These are phyloP conservation scores for Plicaturopsis crispa DNA, from an alignment of 768 basidiomycete genomes.

Conservation along the genomic window DNA sequence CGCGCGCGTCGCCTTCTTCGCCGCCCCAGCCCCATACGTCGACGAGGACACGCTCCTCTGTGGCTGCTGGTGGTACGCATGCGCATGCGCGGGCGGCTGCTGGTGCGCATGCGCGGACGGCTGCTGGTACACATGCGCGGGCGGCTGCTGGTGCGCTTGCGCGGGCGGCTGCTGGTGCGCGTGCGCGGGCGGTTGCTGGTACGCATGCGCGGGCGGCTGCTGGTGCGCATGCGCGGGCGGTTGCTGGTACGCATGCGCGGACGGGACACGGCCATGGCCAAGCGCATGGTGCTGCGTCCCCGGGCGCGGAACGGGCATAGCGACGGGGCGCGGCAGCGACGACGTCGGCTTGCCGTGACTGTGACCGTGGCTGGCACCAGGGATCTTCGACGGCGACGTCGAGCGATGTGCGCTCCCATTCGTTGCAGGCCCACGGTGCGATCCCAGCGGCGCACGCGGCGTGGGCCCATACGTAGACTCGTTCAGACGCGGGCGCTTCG, in stretches of 20 bases:
- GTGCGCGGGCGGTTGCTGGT: conserved; percentile 5
- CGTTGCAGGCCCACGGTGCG: conserved; percentile 29
- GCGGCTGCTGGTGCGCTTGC: conserved; percentile 11
- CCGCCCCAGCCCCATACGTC: conserved; percentile 19
- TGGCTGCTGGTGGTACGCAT: conserved; percentile 13
- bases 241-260: conserved; percentile 18
- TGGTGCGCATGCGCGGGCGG: conserved; percentile 19
- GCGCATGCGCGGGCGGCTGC: conserved; percentile 15
- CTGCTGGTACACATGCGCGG: conserved; percentile 11
- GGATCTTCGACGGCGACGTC: conserved; percentile 44
- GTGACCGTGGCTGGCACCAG: conserved; percentile 25
- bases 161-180: conserved; percentile 5
- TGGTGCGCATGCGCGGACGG: conserved; percentile 18
- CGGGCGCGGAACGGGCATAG: conserved; percentile 43
- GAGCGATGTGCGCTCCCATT: conserved; percentile 20
- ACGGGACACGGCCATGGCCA: conserved; percentile 47
- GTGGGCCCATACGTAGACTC: conserved; percentile 25
- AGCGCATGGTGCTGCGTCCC: conserved; percentile 46
- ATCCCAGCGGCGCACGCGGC: conserved; percentile 36
- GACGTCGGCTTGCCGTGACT: conserved; percentile 18
- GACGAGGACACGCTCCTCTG: conserved; percentile 9
- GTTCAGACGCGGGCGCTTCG: conserved; percentile 54
- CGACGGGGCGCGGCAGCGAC: conserved; percentile 31
- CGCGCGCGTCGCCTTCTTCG: conserved; percentile 44
- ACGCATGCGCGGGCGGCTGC: conserved; percentile 15